Evolutionary conservation across 2,329 filamentous ascomycete genomes (phyloP).

Genomic region (Pseudohalonectria lignicola): DNA sequence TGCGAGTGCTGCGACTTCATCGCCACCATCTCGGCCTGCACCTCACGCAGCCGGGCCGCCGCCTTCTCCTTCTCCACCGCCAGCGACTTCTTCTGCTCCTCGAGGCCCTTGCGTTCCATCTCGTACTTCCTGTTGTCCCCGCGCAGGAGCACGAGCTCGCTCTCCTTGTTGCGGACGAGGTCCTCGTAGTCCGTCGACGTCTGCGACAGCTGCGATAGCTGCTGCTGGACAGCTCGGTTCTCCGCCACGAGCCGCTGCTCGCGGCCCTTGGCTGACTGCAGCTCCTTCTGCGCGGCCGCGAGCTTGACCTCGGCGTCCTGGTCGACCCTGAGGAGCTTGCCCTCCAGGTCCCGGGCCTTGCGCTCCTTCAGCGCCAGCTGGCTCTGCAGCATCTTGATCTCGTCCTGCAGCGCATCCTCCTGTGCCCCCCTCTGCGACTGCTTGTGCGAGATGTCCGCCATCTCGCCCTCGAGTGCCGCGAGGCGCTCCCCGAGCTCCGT

Average conservation of each 20-base stretch:
- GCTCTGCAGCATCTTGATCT: conserved; percentile 85
- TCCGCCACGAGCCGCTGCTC: conserved; percentile 70
- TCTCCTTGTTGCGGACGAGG: conserved; percentile 85
- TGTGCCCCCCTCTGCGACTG: conserved; percentile 66
- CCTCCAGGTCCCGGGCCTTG: conserved; percentile 79
- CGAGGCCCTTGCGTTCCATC: conserved; percentile 65
- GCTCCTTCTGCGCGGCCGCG: conserved; percentile 64
- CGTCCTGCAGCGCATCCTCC: conserved; percentile 66
- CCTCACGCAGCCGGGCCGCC: conserved; percentile 63
- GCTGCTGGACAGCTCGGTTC: conserved; percentile 71
- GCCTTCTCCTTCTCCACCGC: conserved; percentile 70
- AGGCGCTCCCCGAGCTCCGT: conserved; percentile 58
- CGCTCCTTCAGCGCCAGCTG: conserved; percentile 82
- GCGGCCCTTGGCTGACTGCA: conserved; percentile 61
- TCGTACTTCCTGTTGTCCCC: conserved; percentile 77
- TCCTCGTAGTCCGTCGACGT: conserved; percentile 95
- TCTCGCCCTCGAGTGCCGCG: conserved; percentile 55
- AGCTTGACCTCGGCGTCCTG: conserved; percentile 85
- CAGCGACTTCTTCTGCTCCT: conserved; percentile 65
- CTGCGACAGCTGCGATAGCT: conserved; percentile 76
- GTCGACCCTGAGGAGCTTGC: conserved; percentile 71
- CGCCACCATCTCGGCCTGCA: conserved; percentile 79
- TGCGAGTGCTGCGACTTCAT: conserved; percentile 77
- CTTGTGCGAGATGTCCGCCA: conserved; percentile 58
- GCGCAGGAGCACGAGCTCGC: conserved; percentile 76